Evolutionary conservation across 1,284 basidiomycete genomes (phyloP).

Genomic region (Pulchroboletus neoregius): DNA sequence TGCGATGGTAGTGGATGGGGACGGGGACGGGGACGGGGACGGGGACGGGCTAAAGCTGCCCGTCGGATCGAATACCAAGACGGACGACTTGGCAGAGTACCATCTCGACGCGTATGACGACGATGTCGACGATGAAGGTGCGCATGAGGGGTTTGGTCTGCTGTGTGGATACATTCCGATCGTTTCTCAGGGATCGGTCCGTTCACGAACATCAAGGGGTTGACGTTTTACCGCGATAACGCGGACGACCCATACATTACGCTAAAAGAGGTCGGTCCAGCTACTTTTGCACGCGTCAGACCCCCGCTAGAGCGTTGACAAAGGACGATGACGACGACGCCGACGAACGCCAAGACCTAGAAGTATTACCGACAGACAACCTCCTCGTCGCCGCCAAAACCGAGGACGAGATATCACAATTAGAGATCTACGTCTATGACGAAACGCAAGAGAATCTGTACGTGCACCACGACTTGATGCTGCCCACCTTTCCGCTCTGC

Average conservation of each 20-base stretch:
- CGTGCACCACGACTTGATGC: conserved; percentile 96
- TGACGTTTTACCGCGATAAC: conserved; percentile 89
- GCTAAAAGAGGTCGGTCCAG: conserved; percentile 73
- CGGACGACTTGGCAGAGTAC: conserved; percentile 69
- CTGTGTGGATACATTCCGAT: neutral
- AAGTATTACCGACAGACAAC: conserved; percentile 89
- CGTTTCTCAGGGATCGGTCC: conserved; percentile 67
- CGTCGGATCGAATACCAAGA: conserved; percentile 41
- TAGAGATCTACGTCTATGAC: conserved; percentile 95
- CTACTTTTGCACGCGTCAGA: neutral
- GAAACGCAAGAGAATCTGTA: conserved; percentile 91
- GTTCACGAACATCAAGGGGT: conserved; percentile 94
- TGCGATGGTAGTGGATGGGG: conserved; percentile 62
- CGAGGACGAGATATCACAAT: conserved; percentile 93
- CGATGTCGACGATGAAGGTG: conserved; percentile 51
- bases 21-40: conserved; percentile 53
- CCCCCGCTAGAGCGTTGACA: conserved; percentile 7
- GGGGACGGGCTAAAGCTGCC: conserved; percentile 38
- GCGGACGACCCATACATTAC: conserved; percentile 98
- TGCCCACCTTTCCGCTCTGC: conserved; percentile 96
- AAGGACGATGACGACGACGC: conserved; percentile 74
- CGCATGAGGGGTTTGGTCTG: conserved; percentile 1
- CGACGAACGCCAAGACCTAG: conserved; percentile 86
- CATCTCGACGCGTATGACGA: conserved; percentile 95
- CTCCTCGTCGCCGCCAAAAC: conserved; percentile 93